These are phyloP conservation scores for Phytophthora sp. DNA, from an alignment of 352 stramenopile species.

Conservation along the genomic window DNA sequence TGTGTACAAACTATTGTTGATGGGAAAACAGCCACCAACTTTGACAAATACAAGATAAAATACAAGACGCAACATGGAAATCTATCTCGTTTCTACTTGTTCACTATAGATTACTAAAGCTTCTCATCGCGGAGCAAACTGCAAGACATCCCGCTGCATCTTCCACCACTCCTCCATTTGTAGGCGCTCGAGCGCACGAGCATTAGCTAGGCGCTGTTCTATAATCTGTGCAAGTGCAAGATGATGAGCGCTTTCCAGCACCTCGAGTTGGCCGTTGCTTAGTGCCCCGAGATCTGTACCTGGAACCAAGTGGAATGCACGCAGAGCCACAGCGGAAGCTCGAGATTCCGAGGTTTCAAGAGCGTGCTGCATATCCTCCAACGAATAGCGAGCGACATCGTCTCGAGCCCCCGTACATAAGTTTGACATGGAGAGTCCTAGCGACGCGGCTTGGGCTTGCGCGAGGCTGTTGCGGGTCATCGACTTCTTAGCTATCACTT, in stretches of 20 bases:
- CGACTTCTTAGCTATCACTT: conserved; percentile 40
- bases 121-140: conserved; percentile 40
- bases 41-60: conserved; percentile 19
- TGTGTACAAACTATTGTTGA: background rate
- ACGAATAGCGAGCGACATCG: conserved; percentile 26
- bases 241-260: conserved; percentile 70
- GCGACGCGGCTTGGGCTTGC: conserved; percentile 59
- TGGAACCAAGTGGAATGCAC: conserved; percentile 55
- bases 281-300: conserved; percentile 51
- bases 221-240: conserved; percentile 64
- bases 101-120: background rate
- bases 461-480: conserved; percentile 74
- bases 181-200: conserved; percentile 63
- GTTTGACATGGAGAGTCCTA: conserved; percentile 52
- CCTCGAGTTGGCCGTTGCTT: conserved; percentile 81
- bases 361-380: conserved; percentile 56
- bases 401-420: conserved; percentile 10
- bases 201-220: conserved; percentile 62
- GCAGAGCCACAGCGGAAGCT: conserved; percentile 49
- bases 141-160: conserved; percentile 65
- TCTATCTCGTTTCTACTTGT: conserved; percentile 36
- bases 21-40: too few relatives aligned
- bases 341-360: conserved; percentile 48
- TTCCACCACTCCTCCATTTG: conserved; percentile 79
- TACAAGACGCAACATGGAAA: conserved; percentile 27